phyloP scores from a whole-genome alignment of 768 basidiomycete species.

The Suillus variegatus region DNA sequence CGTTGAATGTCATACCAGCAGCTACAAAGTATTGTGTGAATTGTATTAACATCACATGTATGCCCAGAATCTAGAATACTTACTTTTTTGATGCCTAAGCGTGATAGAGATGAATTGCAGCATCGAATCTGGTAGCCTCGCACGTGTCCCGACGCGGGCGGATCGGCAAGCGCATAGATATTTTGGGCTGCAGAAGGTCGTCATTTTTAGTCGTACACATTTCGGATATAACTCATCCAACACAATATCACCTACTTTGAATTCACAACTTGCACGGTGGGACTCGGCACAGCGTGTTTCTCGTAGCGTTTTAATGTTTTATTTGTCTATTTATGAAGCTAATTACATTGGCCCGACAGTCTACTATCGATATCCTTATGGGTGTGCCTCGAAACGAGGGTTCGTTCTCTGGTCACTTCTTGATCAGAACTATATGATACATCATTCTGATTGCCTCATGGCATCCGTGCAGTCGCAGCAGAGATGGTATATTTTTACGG shows the following conservation, averaged over 20 bases:
- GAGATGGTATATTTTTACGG: not conserved
- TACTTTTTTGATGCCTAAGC: not conserved
- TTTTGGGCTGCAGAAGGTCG: not conserved
- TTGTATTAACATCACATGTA: not conserved
- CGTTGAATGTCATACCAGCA: not conserved
- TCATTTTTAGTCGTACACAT: not conserved
- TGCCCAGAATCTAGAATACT: not conserved
- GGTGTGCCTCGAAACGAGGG: not conserved
- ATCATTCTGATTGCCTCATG: not conserved
- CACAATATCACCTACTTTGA: not conserved
- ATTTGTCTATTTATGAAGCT: not conserved
- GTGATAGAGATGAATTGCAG: not conserved
- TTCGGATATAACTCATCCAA: not conserved
- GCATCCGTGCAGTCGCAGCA: slow-evolving; percentile 2
- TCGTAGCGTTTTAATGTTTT: not conserved
- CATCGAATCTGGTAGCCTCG: not conserved
- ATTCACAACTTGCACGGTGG: not conserved
- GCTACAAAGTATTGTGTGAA: not conserved
- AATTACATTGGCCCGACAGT: not conserved
- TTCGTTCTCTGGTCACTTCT: not conserved
- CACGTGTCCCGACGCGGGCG: not conserved
- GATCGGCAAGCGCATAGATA: not conserved
- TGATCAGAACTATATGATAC: not conserved
- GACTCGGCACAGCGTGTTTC: not conserved
- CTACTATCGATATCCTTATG: not conserved